Evolutionary conservation across 306 rosid genomes (phyloP).

Genomic region (Medicago ruthenica): DNA sequence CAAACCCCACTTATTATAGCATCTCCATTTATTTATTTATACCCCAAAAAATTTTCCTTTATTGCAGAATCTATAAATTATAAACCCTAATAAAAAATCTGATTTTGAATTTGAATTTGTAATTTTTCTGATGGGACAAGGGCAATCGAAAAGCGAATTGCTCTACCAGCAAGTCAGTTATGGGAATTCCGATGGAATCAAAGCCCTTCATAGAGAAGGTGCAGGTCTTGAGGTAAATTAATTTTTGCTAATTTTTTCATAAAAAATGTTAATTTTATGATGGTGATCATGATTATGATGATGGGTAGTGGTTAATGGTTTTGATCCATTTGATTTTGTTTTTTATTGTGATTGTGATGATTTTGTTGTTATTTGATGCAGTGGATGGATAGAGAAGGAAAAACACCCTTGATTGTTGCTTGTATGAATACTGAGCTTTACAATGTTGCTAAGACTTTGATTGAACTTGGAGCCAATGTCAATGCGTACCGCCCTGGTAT

Average conservation of each 20-base stretch:
- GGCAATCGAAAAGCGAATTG: slow-evolving; percentile 79
- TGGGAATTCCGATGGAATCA: slow-evolving; percentile 79
- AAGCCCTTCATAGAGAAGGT: slow-evolving; percentile 76
- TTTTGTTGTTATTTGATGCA: slow-evolving; percentile 47
- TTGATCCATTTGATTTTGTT: slow-evolving; percentile 38
- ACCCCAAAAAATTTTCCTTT: slow-evolving; percentile 16
- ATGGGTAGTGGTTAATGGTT: slow-evolving; percentile 19
- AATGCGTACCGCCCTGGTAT: slow-evolving; percentile 92
- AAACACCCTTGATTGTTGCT: slow-evolving; percentile 89
- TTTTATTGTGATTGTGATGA: slow-evolving; percentile 21
- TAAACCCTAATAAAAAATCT: not conserved
- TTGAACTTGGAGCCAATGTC: slow-evolving; percentile 92
- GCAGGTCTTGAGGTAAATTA: slow-evolving; percentile 84
- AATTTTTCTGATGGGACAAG: slow-evolving; percentile 73
- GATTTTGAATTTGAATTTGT: slow-evolving; percentile 31
- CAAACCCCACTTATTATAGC: not conserved
- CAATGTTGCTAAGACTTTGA: slow-evolving; percentile 73
- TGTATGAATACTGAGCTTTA: slow-evolving; percentile 76
- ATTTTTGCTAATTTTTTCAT: not conserved
- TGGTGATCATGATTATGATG: not conserved
- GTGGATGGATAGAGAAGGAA: slow-evolving; percentile 82
- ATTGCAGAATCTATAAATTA: slow-evolving; percentile 4
- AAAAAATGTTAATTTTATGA: not conserved
- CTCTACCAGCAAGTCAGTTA: slow-evolving; percentile 84
- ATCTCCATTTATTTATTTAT: not conserved